Base-by-base conservation (phyloP, 495 filamentous ascomycete genomes). In the Annulohypoxylon bovei region DNA sequence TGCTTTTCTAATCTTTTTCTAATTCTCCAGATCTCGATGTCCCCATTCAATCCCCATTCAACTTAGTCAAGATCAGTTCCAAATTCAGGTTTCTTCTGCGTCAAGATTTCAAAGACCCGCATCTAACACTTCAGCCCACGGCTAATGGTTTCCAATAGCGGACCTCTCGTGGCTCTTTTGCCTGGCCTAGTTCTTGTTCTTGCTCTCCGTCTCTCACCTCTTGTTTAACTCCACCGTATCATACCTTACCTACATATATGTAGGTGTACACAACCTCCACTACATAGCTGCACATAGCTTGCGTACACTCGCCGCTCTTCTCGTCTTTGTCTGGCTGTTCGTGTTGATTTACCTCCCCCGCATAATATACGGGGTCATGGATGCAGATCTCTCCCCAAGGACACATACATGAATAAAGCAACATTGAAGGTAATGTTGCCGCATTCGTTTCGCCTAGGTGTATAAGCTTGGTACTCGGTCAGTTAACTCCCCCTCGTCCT, bases 11-110 rank as follows among this genome's bases (percentile, higher is more conserved):
- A 47, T 47, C 3, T 30, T 30, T 18, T 25, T 33, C 23, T 61
- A 72, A 49, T 65, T 68, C 40, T 64, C 55, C 40, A 61, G 49
- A 73, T 73, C 71, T 73, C 71, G 71, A 73, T 73, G 57, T 67
- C 16, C n/a, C n/a, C n/a, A n/a, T n/a, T n/a, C n/a, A n/a, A n/a
- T n/a, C n/a, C n/a, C 52, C 50, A 56, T 65, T 37, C 37, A 56
- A 37, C 37, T 27, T 50, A 32, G 28, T 72, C 52, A 57, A 67
- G 58, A 67, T 71, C 49, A 65, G 23, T 16, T 60, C 60, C 33
- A 54, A 60, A 60, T 65, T 65, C 70, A 73, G 66, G 70, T 69
- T 73, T 73, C 57, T 65, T 25, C 49, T 73, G 70, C 70, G 54
- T 70, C 66, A 67, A 73, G 62, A 58, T 39, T 60, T 47, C 56